These are phyloP conservation scores for Dioscorea zingiberensis DNA, from an alignment of 106 monocot species.

Conservation along the genomic window DNA sequence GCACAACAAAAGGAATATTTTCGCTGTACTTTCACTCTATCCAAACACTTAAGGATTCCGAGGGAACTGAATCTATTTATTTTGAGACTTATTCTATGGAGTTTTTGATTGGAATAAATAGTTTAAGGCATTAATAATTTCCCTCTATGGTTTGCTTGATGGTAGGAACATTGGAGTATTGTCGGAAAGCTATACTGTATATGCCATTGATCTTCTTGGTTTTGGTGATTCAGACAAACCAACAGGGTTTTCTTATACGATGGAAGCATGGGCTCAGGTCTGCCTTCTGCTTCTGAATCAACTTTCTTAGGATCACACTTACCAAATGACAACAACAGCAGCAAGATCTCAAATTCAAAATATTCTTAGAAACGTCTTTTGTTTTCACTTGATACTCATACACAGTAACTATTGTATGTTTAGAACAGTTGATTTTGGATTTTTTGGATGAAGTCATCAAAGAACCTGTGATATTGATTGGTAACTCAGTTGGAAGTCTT, in stretches of 20 bases:
- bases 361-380: background rate
- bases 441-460: constrained; percentile 75
- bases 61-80: background rate
- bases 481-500: constrained; percentile 97
- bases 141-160: background rate
- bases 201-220: constrained; percentile 90
- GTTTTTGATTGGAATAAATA: background rate
- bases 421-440: constrained; percentile 76
- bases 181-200: constrained; percentile 65
- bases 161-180: constrained; percentile 83
- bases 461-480: constrained; percentile 78
- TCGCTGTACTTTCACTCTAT: no score
- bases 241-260: constrained; percentile 75
- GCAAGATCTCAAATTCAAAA: background rate
- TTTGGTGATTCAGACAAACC: constrained; percentile 98
- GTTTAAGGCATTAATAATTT: background rate
- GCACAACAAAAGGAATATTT: no score
- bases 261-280: constrained; percentile 94
- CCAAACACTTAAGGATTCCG: background rate
- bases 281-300: background rate
- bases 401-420: no score
- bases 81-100: background rate
- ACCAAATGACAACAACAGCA: background rate
- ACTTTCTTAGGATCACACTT: no score
- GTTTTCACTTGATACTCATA: background rate